Base-by-base conservation (phyloP, 768 basidiomycete genomes). In the Mycena vitilis region DNA sequence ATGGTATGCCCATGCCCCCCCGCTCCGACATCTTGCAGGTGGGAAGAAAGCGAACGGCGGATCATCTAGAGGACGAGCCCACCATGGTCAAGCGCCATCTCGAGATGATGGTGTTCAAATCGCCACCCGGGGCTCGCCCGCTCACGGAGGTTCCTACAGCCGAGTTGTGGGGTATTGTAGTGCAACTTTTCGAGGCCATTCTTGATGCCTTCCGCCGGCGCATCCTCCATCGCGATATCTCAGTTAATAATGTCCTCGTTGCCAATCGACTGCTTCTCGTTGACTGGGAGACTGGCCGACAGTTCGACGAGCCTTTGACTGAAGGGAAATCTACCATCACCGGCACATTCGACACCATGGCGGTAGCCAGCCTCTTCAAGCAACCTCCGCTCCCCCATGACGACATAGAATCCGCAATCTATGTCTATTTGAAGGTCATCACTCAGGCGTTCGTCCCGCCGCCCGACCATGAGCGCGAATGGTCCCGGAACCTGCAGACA, bases 361-460 rank as follows among this genome's bases (percentile, higher is more conserved):
- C 66, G 13, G 66, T 61, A 36, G 58, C 52, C 13, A 44, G 37
- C 44, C 65, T 60, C 51, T 30, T 4, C n/a, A 47, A 30, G 23
- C 23, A n/a, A 0, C 42, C 30, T 52, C 65, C 59, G 53, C 59
- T 66, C 23, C 66, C 66, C 54, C 66, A 67, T 52, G 66, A 66
- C 52, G 66, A 69, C 57, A n/a, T 69, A 16, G 68, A 69, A 44
- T 64, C 63, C 3, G 68, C 57, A 10, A 51, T 63, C n/a, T 69
- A 64, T 55, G 62, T 64, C 5, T 42, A 64, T 25, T 58, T 69
- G 44, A 69, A 69, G 63, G 40, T 60, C 22, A 42, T 69, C 42
- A 64, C 57, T 3, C 56, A 64, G 68, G 58, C 51, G n/a, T 63
- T 68, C 48, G 48, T 40, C 25, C 61, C 66, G 55, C 37, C 66